Evolutionary conservation across 73 alveolate genomes (phyloP).

Genomic region (Breviolum minutum): DNA sequence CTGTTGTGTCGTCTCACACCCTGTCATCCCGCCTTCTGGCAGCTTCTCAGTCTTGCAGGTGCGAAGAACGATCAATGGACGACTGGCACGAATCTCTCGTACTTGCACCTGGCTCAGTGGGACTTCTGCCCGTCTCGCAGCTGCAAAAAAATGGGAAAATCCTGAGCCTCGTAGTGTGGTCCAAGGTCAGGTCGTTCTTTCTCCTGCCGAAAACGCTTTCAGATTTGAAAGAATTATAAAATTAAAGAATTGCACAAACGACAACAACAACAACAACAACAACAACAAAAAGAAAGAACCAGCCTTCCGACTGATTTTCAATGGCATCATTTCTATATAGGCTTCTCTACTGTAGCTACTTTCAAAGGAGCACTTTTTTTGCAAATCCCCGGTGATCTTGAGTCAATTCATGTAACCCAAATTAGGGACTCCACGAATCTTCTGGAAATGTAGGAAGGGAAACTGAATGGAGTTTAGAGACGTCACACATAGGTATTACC

Average conservation of each 20-base stretch:
- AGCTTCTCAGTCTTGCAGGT: conserved; percentile 41
- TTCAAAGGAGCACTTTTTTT: too few relatives aligned
- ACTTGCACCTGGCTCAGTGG: not conserved
- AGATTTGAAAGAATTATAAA: not conserved
- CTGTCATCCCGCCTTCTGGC: conserved; percentile 10
- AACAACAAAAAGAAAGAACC: too few relatives aligned
- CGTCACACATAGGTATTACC: too few relatives aligned
- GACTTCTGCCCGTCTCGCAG: not conserved
- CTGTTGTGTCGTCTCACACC: not conserved
- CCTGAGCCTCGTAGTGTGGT: conserved; percentile 53
- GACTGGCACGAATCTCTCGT: not conserved
- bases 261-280: not conserved
- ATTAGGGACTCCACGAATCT: too few relatives aligned
- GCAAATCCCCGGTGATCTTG: too few relatives aligned
- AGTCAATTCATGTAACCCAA: too few relatives aligned
- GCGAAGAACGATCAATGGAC: conserved; percentile 46
- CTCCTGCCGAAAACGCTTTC: not conserved
- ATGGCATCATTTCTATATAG: too few relatives aligned
- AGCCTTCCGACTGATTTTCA: too few relatives aligned
- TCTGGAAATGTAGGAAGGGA: too few relatives aligned
- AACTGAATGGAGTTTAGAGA: too few relatives aligned
- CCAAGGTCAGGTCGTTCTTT: conserved; percentile 66
- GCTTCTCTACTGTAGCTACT: too few relatives aligned
- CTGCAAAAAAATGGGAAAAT: not conserved
- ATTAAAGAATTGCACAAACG: not conserved